phyloP scores from a whole-genome alignment of 306 rosid genomes.

The Acacia confusa region DNA sequence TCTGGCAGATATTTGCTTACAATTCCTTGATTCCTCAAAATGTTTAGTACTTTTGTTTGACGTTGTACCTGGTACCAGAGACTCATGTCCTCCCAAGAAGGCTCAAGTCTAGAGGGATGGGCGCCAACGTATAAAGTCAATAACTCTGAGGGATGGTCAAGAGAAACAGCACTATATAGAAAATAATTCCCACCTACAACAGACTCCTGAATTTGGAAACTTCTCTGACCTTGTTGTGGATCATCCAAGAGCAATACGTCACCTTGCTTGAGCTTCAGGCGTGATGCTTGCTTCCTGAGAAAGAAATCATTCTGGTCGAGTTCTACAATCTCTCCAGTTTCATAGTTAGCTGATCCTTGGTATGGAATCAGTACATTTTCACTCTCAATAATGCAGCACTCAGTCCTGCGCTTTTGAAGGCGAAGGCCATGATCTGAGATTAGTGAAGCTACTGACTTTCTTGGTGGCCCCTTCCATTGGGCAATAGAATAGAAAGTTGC shows the following conservation, averaged over 20 bases:
- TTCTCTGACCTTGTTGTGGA: constrained; percentile 72
- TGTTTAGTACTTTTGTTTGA: constrained; percentile 85
- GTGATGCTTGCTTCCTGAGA: constrained; percentile 46
- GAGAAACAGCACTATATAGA: constrained; percentile 67
- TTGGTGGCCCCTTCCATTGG: constrained; percentile 87
- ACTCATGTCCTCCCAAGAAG: constrained; percentile 97
- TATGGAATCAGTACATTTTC: constrained; percentile 67
- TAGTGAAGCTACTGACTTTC: constrained; percentile 76
- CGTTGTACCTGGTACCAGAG: constrained; percentile 97
- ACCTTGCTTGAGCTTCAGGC: constrained; percentile 59
- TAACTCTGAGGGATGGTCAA: constrained; percentile 59
- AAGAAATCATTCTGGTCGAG: constrained; percentile 55
- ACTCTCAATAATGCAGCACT: constrained; percentile 59
- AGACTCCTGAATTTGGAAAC: constrained; percentile 78
- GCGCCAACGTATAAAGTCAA: constrained; percentile 76
- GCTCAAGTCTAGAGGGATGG: constrained; percentile 87
- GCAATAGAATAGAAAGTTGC: constrained; percentile 83
- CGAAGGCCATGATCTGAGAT: constrained; percentile 87
- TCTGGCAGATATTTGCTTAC: constrained; percentile 72
- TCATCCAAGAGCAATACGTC: constrained; percentile 74
- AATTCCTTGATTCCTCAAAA: constrained; percentile 70
- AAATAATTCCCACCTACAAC: constrained; percentile 61
- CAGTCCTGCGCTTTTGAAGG: constrained; percentile 79
- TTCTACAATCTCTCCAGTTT: constrained; percentile 75
- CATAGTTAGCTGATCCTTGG: constrained; percentile 44